A percentile compares a stretch with the other conserved stretches of the same genome.
Conservation (phyloP, 371 early-diverging fungal genomes). For the Saksenaea oblongispora region DNA sequence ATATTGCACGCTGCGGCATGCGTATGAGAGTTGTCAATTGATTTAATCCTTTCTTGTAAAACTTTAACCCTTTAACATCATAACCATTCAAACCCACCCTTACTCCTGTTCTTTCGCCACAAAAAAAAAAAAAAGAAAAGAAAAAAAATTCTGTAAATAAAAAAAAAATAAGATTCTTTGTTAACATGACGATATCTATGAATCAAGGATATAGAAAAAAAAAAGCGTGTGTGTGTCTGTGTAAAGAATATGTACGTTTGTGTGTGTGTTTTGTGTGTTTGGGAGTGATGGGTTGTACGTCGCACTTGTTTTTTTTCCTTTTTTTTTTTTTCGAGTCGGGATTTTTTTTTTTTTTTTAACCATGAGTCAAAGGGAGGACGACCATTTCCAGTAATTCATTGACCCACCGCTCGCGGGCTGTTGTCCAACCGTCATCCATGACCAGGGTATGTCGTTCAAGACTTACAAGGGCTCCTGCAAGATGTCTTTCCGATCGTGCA, state of each 20-base stretch:
- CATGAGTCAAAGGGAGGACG: constrained; percentile 44
- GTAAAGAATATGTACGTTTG: not conserved
- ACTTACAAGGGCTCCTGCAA: constrained; percentile 47
- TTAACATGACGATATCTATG: not conserved
- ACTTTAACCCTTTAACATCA: not conserved
- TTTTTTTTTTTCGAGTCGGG: not conserved
- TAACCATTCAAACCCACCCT: not conserved
- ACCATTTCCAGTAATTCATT: constrained; percentile 48
- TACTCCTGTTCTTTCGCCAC: not conserved
- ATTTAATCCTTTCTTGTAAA: constrained; percentile 4
- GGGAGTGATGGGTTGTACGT: not conserved
- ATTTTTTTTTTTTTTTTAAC: constrained; percentile 7
- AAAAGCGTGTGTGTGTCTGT: not conserved
- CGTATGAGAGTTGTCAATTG: constrained; percentile 32
- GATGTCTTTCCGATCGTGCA: constrained; percentile 45
- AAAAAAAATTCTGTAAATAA: constrained; percentile 9
- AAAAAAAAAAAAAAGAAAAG: constrained; percentile 1
- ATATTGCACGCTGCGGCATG: constrained; percentile 51
- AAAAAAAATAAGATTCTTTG: not conserved
- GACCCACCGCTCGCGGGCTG: constrained; percentile 37
- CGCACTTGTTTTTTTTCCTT: not conserved
- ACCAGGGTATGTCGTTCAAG: constrained; percentile 51
- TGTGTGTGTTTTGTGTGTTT: not conserved
- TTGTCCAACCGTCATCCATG: constrained; percentile 40
- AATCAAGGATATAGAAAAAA: not conserved